Evolutionary conservation across 352 stramenopile species (phyloP), one percentile per base, ranked within the genome.

Genomic region (Globisporangium paroecandrum): DNA sequence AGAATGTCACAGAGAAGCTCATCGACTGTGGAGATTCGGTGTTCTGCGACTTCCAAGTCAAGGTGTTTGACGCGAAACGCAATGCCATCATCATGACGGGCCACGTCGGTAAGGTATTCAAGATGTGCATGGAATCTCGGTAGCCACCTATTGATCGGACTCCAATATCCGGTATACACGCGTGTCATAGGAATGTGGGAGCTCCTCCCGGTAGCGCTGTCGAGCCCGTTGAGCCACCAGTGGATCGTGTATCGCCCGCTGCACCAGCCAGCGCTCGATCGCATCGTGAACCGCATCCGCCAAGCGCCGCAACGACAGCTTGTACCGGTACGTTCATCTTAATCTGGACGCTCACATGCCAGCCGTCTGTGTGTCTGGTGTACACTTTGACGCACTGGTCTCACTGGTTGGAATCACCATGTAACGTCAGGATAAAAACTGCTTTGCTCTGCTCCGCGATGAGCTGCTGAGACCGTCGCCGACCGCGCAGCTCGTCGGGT

Each of bases 211-310:
- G 38, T 69, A 3, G 68, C 71, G 41, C 71, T 89, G 3, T 53
- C 72, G 1, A 56, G 82, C 18, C 72, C 77, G 1, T 54, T 62
- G 7, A 65, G 71, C 27, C 74, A 75, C 41, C 81, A 89, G 66
- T 89, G 73, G 79, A 75, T 89, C 62, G 81, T 89, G 62, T 87
- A 88, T 43, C 77, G 81, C 0, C 79, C 81, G 18, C 71, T 89
- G 53, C 81, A 88, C 58, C 70, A 87, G 38, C 20, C 20, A 10
- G 43, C 65, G 25, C 60, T 89, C 58, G 69, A 88, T 58, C 46
- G 68, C n/a, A 58, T 89, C 22, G 76, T 81, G 41, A 58, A 70
- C 4, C 51, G 64, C 34, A 78, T 85, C 38, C 78, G 81, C 29
- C 24, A 65, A 2, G 74, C 68, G 13, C 70, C 74, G 1, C 63